Percentiles rank a stretch among this genome's conserved stretches.
phyloP scores from a whole-genome alignment of 129 eudicot species.

The Heracleum sosnowskyi region DNA sequence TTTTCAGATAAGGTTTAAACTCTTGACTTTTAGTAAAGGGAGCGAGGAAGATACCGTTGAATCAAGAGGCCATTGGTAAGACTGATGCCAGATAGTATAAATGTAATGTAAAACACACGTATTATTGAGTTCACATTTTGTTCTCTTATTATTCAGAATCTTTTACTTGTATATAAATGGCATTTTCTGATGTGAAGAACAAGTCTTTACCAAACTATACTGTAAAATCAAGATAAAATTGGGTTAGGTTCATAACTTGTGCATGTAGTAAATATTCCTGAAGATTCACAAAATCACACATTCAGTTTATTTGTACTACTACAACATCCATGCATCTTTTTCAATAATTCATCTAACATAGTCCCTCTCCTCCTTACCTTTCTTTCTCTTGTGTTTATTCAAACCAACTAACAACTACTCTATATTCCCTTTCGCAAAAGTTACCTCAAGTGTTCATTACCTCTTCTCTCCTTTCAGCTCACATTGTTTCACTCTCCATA shows the following conservation, averaged over 20 bases:
- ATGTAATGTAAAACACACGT: not conserved
- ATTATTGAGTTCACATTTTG: not conserved
- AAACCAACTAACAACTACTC: conserved; percentile 3
- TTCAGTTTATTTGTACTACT: not conserved
- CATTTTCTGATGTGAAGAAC: not conserved
- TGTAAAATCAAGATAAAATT: not conserved
- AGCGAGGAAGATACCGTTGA: too few relatives aligned
- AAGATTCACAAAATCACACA: conserved; percentile 2
- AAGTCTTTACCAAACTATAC: not conserved
- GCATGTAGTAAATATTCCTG: not conserved
- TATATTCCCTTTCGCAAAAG: not conserved
- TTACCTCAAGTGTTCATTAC: not conserved
- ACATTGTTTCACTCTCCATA: not conserved
- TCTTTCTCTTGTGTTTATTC: not conserved
- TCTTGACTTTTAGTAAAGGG: too few relatives aligned
- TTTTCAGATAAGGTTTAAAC: too few relatives aligned
- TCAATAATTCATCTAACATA: not conserved
- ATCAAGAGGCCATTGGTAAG: too few relatives aligned
- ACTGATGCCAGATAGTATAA: too few relatives aligned
- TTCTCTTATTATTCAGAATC: not conserved
- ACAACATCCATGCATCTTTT: not conserved
- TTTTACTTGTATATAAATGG: not conserved
- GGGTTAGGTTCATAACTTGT: conserved; percentile 4
- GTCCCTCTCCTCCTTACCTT: not conserved
- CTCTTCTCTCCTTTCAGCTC: not conserved